Evolutionary conservation across 306 rosid genomes (phyloP), one percentile per base, ranked within the genome.

Genomic region (Carpinus viminea): DNA sequence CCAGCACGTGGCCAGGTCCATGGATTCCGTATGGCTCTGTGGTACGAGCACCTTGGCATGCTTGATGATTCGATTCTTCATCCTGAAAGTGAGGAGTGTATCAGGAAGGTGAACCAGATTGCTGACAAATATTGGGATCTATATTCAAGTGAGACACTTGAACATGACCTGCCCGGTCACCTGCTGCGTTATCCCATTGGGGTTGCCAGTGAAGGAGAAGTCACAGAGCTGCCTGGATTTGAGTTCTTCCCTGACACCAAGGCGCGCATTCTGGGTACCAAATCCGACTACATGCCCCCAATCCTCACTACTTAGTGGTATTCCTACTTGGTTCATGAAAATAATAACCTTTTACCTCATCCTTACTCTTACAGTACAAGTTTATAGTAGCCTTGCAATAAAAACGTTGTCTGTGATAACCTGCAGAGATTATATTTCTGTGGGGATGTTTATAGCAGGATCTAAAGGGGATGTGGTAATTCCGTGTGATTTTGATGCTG

Each of bases 21-120:
- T 5, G 95, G 95, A 46, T 90, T 90, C 86, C 92, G 92, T 51
- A 17, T 90, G 91, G 43, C 95, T 20, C 74, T 90, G 36, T 90
- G 95, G 95, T 90, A 90, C 4, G 95, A 88, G 73, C 95, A 90
- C 79, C 92, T 90, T 6, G 95, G 95, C 79, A 88, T 85, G 95
- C 89, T 90, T 11, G 65, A 87, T 21, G 89, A 88, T 12, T 59
- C 79, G 26, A 86, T 90, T 87, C 31, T 60, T 53, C 80, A 2
- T 9, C 95, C 95, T 51, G 78, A 87, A 47, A 86, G 83, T 18
- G 84, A 90, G 79, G 92, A 87, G 70, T 90, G 95, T 74, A 36
- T 77, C 9, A 20, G 21, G 2, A 90, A 87, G 87, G 91, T 90
- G 74, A 90, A 90, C 86, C 83, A 81, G 74, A 55, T 90, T 77